phyloP scores from a whole-genome alignment of 768 basidiomycete genomes.

The Calocera cornea region DNA sequence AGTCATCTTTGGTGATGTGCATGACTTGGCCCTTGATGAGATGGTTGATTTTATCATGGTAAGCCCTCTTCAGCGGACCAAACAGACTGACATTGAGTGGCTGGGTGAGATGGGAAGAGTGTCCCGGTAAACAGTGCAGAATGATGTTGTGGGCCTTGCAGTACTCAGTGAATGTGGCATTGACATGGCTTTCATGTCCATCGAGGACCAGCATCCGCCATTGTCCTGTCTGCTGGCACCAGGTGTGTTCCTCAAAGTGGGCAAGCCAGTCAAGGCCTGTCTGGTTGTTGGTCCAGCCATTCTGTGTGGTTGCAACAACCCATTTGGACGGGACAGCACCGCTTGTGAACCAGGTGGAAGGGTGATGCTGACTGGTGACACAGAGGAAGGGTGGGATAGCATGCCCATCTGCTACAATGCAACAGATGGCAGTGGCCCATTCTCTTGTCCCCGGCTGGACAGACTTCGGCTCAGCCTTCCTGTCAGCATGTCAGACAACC shows the following conservation, averaged over 20 bases:
- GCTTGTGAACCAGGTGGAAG: no score
- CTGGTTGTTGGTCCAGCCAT: slow-evolving; percentile 32
- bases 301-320: slow-evolving; percentile 7
- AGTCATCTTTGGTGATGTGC: no score
- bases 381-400: no score
- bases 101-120: slow-evolving; percentile 28
- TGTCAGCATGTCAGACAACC: no score
- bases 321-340: no score
- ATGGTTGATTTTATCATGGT: no score
- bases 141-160: slow-evolving; percentile 22
- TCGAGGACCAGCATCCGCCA: slow-evolving; percentile 28
- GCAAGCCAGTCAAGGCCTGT: slow-evolving; percentile 26
- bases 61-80: slow-evolving; percentile 20
- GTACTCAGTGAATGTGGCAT: slow-evolving; percentile 22
- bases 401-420: no score
- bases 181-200: slow-evolving; percentile 29
- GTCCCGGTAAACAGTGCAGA: slow-evolving; percentile 27
- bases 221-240: slow-evolving; percentile 9
- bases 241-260: slow-evolving; percentile 23
- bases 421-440: no score
- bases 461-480: no score
- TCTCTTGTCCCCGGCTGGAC: no score
- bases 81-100: slow-evolving; percentile 29
- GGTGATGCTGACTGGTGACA: no score
- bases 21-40: no score